These are phyloP conservation scores for Chaetomium cochliodes DNA, from an alignment of 495 filamentous ascomycete genomes.

Conservation along the genomic window DNA sequence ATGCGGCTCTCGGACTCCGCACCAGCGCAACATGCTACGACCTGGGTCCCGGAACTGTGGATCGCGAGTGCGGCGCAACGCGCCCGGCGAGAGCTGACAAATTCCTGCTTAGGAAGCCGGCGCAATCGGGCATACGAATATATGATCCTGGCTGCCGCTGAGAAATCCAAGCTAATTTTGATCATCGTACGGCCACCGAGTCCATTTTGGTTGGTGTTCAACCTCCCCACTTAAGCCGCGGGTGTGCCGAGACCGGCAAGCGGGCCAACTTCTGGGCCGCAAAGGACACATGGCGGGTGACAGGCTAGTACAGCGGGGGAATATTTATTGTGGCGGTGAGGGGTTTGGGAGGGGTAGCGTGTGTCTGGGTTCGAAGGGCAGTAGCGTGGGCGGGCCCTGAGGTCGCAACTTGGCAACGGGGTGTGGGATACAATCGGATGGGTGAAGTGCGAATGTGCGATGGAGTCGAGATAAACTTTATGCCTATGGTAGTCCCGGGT, in stretches of 20 bases:
- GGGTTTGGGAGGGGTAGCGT: neutral
- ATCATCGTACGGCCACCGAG: neutral
- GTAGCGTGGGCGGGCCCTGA: no score
- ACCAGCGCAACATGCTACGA: no score
- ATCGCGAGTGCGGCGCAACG: no score
- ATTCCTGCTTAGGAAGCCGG: neutral
- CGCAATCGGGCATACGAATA: no score
- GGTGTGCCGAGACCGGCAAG: neutral
- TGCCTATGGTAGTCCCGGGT: neutral
- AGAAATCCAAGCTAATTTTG: neutral
- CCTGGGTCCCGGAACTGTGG: no score
- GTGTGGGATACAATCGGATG: no score
- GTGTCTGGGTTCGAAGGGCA: no score
- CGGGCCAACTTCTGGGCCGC: neutral
- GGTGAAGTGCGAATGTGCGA: neutral
- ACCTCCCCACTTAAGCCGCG: neutral
- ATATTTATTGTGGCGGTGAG: neutral
- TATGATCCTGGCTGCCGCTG: neutral
- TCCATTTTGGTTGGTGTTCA: neutral
- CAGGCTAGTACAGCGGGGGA: no score
- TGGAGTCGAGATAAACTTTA: conserved; percentile 11
- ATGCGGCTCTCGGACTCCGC: no score
- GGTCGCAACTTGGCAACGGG: no score
- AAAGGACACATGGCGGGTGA: no score
- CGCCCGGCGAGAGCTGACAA: neutral